Percentiles rank a stretch among this genome's conserved stretches.
phyloP scores from a whole-genome alignment of 352 stramenopile species.

The Thalassiosira allenii region DNA sequence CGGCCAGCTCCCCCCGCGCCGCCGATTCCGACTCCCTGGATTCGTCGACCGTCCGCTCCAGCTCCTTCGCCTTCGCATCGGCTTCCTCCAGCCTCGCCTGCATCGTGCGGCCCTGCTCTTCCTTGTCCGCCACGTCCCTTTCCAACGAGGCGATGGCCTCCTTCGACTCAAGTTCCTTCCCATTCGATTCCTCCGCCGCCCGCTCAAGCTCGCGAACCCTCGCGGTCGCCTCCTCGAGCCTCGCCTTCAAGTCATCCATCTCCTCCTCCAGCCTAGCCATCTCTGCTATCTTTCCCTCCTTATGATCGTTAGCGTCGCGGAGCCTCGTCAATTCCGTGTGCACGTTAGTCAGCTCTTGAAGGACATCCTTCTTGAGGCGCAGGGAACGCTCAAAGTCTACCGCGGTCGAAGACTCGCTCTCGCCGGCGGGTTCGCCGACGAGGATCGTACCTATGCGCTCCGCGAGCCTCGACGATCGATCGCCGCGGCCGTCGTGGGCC shows the following conservation, averaged over 20 bases:
- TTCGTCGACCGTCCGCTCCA: neutral
- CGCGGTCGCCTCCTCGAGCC: neutral
- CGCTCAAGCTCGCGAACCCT: neutral
- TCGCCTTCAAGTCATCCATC: neutral
- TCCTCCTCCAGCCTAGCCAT: neutral
- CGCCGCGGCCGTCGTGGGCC: neutral
- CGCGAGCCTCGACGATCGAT: neutral
- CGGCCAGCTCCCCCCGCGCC: neutral
- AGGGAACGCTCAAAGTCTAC: slow-evolving; percentile 49
- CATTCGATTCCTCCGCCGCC: slow-evolving; percentile 4
- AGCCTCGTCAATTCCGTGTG: slow-evolving; percentile 26
- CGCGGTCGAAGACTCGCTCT: neutral
- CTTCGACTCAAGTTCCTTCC: neutral
- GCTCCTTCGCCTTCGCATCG: neutral
- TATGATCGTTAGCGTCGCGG: neutral
- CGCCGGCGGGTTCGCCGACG: slow-evolving; percentile 19
- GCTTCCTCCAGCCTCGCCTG: neutral
- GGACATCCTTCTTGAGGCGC: slow-evolving; percentile 51
- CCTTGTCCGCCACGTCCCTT: neutral
- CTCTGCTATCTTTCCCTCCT: neutral
- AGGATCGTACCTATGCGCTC: slow-evolving; percentile 50
- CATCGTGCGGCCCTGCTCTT: neutral
- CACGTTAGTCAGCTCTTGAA: slow-evolving; percentile 52
- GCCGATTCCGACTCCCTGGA: neutral
- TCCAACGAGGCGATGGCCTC: neutral